Conservation (phyloP, 1,139 yeast species). For the Arxiozyma slooffiae region DNA sequence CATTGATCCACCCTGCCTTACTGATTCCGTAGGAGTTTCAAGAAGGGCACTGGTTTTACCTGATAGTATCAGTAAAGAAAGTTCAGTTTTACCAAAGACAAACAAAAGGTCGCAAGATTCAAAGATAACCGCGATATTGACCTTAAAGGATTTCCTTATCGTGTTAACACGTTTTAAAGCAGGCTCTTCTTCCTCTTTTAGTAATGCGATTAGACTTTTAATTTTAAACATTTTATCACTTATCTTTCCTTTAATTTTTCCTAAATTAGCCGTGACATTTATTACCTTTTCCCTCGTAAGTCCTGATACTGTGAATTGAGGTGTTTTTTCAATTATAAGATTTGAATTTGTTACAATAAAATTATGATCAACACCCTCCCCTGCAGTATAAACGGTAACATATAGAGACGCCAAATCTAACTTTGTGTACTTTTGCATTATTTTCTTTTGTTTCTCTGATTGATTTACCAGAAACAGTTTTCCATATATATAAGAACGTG, state of each 20-base stretch:
- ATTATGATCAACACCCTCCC: conserved; percentile 20
- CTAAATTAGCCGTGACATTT: conserved; percentile 19
- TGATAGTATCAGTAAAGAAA: conserved; percentile 21
- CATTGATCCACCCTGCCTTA: conserved; percentile 18
- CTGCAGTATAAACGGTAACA: conserved; percentile 20
- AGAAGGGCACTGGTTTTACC: conserved; percentile 23
- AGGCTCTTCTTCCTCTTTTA: conserved; percentile 5
- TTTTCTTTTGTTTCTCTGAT: conserved; percentile 9
- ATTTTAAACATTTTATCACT: conserved; percentile 17
- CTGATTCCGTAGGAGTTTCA: conserved; percentile 18
- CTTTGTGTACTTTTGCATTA: conserved; percentile 21
- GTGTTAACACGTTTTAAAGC: conserved; percentile 1
- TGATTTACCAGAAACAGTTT: conserved; percentile 17
- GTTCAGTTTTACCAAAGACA: conserved; percentile 21
- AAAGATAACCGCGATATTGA: conserved; percentile 15
- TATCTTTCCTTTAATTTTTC: conserved; percentile 20
- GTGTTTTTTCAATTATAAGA: conserved; percentile 14
- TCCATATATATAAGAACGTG: conserved; percentile 45
- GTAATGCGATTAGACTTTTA: conserved; percentile 10
- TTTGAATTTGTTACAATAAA: conserved; percentile 17
- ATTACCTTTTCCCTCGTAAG: conserved; percentile 13
- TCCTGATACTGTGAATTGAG: conserved; percentile 10
- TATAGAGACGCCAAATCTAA: conserved; percentile 17
- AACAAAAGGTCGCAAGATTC: conserved; percentile 19
- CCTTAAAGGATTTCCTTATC: conserved; percentile 11